phyloP scores from a whole-genome alignment of 192 early-diverging fungal genomes.

The Rhizophagus sp. region DNA sequence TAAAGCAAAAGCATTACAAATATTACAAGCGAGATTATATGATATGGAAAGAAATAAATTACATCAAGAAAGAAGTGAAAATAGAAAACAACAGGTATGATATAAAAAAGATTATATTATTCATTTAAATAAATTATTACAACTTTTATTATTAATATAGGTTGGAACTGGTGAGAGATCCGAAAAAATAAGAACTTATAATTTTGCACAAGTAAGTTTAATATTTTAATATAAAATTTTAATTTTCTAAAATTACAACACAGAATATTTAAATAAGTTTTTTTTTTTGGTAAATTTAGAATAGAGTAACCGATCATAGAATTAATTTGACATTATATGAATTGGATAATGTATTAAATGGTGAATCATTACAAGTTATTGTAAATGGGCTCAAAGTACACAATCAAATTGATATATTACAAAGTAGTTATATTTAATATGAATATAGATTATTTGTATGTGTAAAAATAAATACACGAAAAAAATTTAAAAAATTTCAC shows the following conservation, averaged over 20 bases:
- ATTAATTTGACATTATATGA: slow-evolving; percentile 74
- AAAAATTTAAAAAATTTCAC: no score
- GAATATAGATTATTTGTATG: no score
- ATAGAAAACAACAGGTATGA: slow-evolving; percentile 59
- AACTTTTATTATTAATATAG: slow-evolving; percentile 4
- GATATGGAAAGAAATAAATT: slow-evolving; percentile 66
- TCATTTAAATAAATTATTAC: neutral
- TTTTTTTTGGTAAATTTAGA: slow-evolving; percentile 35
- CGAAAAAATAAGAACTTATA: slow-evolving; percentile 84
- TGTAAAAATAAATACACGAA: no score
- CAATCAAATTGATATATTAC: slow-evolving; percentile 36
- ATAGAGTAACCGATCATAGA: slow-evolving; percentile 80
- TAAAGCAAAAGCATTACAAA: slow-evolving; percentile 81
- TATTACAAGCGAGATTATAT: slow-evolving; percentile 78
- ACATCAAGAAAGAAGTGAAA: slow-evolving; percentile 56
- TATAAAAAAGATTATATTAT: neutral
- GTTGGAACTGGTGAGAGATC: slow-evolving; percentile 73
- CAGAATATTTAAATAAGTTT: no score
- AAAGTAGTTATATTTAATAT: neutral
- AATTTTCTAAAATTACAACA: no score
- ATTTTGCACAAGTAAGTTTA: slow-evolving; percentile 65
- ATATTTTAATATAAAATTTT: neutral
- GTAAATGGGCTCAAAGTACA: slow-evolving; percentile 43
- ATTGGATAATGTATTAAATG: slow-evolving; percentile 65
- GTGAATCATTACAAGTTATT: slow-evolving; percentile 45